Percentiles rank a stretch among this genome's conserved stretches.
Conservation (phyloP, 2,329 filamentous ascomycete species). For the Trichoderma semiorbis region DNA sequence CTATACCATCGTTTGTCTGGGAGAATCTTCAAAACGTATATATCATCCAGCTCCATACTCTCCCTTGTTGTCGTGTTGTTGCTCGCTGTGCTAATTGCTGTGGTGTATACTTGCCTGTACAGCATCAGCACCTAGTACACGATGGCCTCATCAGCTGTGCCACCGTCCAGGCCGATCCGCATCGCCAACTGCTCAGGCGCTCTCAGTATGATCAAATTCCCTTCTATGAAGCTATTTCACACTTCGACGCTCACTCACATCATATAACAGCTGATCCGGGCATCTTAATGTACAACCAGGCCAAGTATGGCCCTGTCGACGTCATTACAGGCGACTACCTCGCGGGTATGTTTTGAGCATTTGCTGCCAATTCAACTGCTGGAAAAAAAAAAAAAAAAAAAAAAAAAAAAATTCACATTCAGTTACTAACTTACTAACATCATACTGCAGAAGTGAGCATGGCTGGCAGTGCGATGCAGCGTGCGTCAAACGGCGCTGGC, state of each 20-base stretch:
- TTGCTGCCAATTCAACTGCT: background rate
- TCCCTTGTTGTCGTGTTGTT: background rate
- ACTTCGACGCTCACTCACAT: background rate
- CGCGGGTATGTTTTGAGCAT: conserved; percentile 32
- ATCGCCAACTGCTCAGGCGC: conserved; percentile 29
- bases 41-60: background rate
- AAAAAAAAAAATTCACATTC: background rate
- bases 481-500: background rate
- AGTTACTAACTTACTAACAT: background rate
- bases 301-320: conserved; percentile 36
- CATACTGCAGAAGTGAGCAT: conserved; percentile 27
- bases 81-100: too few species aligned
- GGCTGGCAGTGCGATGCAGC: conserved; percentile 23
- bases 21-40: background rate
- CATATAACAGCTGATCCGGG: conserved; percentile 21
- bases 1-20: background rate
- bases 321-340: conserved; percentile 54
- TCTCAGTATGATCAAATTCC: conserved; percentile 17
- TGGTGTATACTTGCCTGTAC: background rate
- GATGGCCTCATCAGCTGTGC: background rate
- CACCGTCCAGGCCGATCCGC: conserved; percentile 20
- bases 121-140: too few species aligned
- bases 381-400: background rate
- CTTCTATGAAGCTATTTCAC: background rate
- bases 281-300: conserved; percentile 30